Base-by-base conservation (phyloP, 2,329 filamentous ascomycete genomes). In the Sporothrix inflata region DNA sequence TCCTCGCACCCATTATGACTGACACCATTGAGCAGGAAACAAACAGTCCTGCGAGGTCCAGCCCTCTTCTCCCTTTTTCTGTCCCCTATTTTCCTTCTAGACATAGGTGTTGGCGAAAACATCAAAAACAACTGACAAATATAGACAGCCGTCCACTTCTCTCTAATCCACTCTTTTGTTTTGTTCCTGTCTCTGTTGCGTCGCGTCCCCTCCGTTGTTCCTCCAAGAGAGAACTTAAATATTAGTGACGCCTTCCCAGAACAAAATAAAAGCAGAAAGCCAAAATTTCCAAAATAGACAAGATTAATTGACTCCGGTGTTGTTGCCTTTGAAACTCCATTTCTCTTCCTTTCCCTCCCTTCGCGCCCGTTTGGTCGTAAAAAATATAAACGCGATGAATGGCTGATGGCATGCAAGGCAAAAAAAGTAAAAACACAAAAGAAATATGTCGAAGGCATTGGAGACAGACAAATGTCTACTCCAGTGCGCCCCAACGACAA, bases 1-100 rank as follows among this genome's bases (percentile, higher is more conserved):
- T 74, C 74, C 74, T 71, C 73, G 49, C 74, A 73, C 71, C 74
- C 69, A 74, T 74, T 75, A 74, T 30, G 71, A 74, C 74, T 51
- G 70, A 61, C 69, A 30, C 65, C n/a, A 21, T 42, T 63, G 38
- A 24, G 34, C n/a, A 69, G 4, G 30, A 53, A 14, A 21, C 5
- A 14, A 34, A 49, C 19, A 3, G 9, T 49, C 19, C n/a, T 47
- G 63, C 7, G 11, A 47, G 19, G 53, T 72, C 71, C 73, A 72
- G 70, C 40, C 72, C 73, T 74, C 38, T 24, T 66, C 38, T 27
- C 47, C 47, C 30, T 6, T 34, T 53, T 63, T 53, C 8, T 8
- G 1, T 12, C 34, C 53, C 53, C 34, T 34, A 19, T 16, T 55
- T 49, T 47, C 66, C 66, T 27, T 34, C 14, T 14, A 47, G 24